These are phyloP conservation scores for Paramyrothecium sp. DNA, from an alignment of 2,329 filamentous ascomycete species.

Conservation along the genomic window DNA sequence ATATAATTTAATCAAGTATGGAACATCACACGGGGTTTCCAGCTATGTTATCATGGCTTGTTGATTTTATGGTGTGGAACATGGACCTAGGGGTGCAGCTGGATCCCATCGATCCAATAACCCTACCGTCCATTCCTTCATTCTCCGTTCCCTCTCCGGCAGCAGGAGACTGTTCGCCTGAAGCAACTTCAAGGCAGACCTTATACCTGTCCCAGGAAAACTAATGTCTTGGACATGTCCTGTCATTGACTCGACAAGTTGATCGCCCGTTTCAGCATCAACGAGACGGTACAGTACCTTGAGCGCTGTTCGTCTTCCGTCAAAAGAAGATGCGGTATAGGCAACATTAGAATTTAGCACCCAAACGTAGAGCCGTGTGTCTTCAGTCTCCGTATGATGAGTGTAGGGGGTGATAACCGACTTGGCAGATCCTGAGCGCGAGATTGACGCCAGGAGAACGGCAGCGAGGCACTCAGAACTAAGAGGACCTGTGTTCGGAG, in stretches of 20 bases:
- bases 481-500: constrained; percentile 27
- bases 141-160: constrained; percentile 53
- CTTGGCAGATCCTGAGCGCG: constrained; percentile 58
- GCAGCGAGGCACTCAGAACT: constrained; percentile 51
- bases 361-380: constrained; percentile 45
- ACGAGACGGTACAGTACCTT: constrained; percentile 54
- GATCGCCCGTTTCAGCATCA: constrained; percentile 39
- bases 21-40: too few relatives aligned
- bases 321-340: constrained; percentile 42
- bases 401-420: constrained; percentile 44
- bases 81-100: background rate
- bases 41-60: too few relatives aligned
- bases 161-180: constrained; percentile 48
- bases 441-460: constrained; percentile 50
- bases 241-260: constrained; percentile 47
- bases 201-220: constrained; percentile 50
- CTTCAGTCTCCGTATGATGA: constrained; percentile 7
- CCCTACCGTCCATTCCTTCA: constrained; percentile 68
- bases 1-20: too few relatives aligned
- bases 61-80: too few relatives aligned
- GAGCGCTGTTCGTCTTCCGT: constrained; percentile 37
- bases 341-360: constrained; percentile 54
- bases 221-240: constrained; percentile 59
- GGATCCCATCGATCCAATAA: constrained; percentile 47
- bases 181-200: constrained; percentile 41